Base-by-base conservation (phyloP, 352 stramenopile genomes). In the Phytophthora multivora region DNA sequence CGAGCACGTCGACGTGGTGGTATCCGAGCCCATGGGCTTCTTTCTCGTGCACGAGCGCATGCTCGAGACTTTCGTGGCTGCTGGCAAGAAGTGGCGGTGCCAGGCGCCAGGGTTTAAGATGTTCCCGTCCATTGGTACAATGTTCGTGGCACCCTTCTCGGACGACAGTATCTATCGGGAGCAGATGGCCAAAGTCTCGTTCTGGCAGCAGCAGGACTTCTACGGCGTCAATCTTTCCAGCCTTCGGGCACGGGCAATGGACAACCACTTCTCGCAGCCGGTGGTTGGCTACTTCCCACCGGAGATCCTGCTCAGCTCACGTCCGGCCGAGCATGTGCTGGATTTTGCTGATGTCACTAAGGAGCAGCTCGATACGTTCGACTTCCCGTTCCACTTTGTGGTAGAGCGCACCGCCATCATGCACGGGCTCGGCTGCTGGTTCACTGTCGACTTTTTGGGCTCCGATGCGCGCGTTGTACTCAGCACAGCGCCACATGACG, bases 21-120 rank as follows among this genome's bases (percentile, higher is more conserved):
- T 99, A 16, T 98, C 93, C 3, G 97, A 99, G 80, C 98, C 97
- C 81, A 99, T 99, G 98, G 98, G 98, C 19, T 99, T 99, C 77
- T 99, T 99, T 69, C 90, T 99, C 21, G 86, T 99, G 36, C 90
- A 99, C 65, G 98, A 99, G 74, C 96, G 89, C 53, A 99, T 99
- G 98, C 86, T 99, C 31, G 97, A 99, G 80, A 98, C 90, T 26
- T 96, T 99, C 42, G 94, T 99, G 23, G 72, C 83, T 15, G 97
- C 96, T 1, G 80, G 98, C 13, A 91, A 98, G 63, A 96, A 94
- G 68, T 99, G 97, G 83, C 74, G 99, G 18, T 97, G 96, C 59
- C 77, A 80, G 15, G 53, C 52, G 10, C 64, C 72, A 15, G 41
- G 36, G 31, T 86, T 89, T 59, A 83, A 83, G 58, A 99, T 99